Evolutionary conservation across 1,284 basidiomycete species (phyloP).

Genomic region (Albatrellus sp.): DNA sequence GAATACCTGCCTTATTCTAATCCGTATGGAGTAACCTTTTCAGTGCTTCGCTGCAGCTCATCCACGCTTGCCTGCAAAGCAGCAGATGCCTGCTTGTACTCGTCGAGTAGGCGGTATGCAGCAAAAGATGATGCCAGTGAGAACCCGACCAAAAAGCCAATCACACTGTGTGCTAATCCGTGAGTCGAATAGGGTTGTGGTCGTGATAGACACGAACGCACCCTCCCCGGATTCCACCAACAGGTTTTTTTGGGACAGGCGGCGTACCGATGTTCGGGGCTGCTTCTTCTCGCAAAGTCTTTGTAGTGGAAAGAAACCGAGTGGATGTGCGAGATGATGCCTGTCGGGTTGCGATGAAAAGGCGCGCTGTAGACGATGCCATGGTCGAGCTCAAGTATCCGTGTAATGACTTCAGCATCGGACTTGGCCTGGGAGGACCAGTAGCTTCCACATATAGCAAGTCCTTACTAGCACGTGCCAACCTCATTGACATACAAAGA

Average conservation of each 20-base stretch:
- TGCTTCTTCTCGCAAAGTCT: constrained; percentile 33
- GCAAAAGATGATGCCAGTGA: constrained; percentile 76
- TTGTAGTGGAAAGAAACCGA: constrained; percentile 25
- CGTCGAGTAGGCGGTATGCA: constrained; percentile 79
- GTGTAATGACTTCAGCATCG: not conserved
- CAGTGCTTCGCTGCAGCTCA: constrained; percentile 74
- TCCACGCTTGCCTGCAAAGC: constrained; percentile 78
- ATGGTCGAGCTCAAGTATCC: not conserved
- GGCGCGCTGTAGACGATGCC: not conserved
- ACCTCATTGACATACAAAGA: too few relatives aligned
- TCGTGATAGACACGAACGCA: constrained; percentile 21
- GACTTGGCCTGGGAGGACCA: not conserved
- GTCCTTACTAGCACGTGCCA: not conserved
- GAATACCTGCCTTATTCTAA: not conserved
- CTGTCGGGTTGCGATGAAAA: constrained; percentile 4
- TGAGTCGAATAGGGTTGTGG: not conserved
- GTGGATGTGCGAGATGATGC: constrained; percentile 16
- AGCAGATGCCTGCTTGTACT: constrained; percentile 79
- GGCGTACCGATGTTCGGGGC: constrained; percentile 42
- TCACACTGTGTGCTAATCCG: constrained; percentile 38
- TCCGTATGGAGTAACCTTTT: constrained; percentile 39
- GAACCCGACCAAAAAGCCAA: constrained; percentile 86
- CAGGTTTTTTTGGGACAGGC: constrained; percentile 58
- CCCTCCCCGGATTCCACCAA: constrained; percentile 82
- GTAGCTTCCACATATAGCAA: not conserved